Conservation (phyloP, 1,284 basidiomycete genomes). For the Quambalaria eucalypti region DNA sequence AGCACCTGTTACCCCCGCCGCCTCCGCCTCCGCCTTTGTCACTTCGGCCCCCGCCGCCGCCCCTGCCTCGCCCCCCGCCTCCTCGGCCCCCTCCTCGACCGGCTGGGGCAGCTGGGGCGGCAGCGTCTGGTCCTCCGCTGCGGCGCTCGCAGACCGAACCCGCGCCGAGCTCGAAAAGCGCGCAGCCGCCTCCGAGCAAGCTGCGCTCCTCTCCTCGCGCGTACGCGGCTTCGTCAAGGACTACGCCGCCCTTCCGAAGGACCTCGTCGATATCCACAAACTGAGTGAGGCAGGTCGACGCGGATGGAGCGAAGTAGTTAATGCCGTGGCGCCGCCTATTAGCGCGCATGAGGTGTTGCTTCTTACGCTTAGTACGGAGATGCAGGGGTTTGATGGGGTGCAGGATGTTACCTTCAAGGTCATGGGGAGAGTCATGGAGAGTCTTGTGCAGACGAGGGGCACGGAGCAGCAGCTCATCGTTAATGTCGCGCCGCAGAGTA, state of each 20-base stretch:
- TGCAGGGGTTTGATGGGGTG: conserved; percentile 90
- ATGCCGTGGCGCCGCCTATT: conserved; percentile 94
- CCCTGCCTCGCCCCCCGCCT: too few relatives aligned
- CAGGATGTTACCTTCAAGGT: conserved; percentile 78
- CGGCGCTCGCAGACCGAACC: conserved; percentile 41
- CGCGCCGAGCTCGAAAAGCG: conserved; percentile 40
- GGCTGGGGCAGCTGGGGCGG: conserved; percentile 59
- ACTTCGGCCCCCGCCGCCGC: too few relatives aligned
- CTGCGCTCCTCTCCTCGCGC: conserved; percentile 9
- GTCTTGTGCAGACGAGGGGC: conserved; percentile 19
- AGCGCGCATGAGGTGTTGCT: conserved; percentile 95
- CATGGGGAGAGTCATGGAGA: conserved; percentile 36
- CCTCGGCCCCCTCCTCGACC: not conserved
- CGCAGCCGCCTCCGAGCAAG: conserved; percentile 16
- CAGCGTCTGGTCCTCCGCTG: conserved; percentile 52
- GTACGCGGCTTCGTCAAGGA: conserved; percentile 37
- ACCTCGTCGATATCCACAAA: too few relatives aligned
- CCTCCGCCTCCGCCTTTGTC: not conserved
- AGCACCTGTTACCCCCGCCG: not conserved
- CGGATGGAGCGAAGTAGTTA: conserved; percentile 63
- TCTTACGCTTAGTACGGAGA: conserved; percentile 84
- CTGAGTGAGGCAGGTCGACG: conserved; percentile 30
- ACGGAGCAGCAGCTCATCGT: conserved; percentile 33
- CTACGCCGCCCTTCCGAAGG: too few relatives aligned
- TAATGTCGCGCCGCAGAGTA: conserved; percentile 32